These are phyloP conservation scores for Furcasterigmium furcatum DNA, from an alignment of 2,329 filamentous ascomycete genomes.

Conservation along the genomic window DNA sequence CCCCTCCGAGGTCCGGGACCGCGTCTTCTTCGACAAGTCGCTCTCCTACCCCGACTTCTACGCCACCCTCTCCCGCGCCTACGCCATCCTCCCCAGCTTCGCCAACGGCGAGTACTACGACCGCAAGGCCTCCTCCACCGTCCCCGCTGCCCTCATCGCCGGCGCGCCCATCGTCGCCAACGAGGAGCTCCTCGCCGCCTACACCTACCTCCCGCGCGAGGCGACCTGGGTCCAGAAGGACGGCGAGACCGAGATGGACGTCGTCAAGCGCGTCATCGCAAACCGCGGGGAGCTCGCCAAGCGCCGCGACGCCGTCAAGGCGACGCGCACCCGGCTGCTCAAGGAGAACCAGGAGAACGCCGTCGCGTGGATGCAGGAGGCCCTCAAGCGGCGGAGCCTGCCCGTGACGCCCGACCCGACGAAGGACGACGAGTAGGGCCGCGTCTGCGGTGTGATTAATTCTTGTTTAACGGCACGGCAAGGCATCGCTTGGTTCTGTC, in stretches of 20 bases:
- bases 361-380: slow-evolving; percentile 11
- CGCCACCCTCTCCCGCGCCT: slow-evolving; percentile 14
- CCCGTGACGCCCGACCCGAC: no score
- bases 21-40: slow-evolving; percentile 18
- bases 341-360: slow-evolving; percentile 17
- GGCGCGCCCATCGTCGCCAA: slow-evolving; percentile 19
- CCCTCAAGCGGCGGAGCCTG: no score
- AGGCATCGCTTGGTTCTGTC: no score
- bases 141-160: slow-evolving; percentile 21
- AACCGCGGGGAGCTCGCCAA: slow-evolving; percentile 16
- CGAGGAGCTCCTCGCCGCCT: slow-evolving; percentile 18
- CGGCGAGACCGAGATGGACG: slow-evolving; percentile 21
- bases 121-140: slow-evolving; percentile 22
- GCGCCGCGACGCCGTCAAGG: slow-evolving; percentile 9
- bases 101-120: slow-evolving; percentile 20
- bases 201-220: slow-evolving; percentile 19
- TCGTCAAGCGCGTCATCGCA: slow-evolving; percentile 17
- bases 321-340: slow-evolving; percentile 7
- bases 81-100: slow-evolving; percentile 19
- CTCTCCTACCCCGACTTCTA: slow-evolving; percentile 23
- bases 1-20: slow-evolving; percentile 14
- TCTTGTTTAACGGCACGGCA: no score
- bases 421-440: no score
- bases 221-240: slow-evolving; percentile 16
- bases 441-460: no score